Base-by-base conservation (phyloP, 768 basidiomycete genomes). In the Thelephora aurantiotincta region DNA sequence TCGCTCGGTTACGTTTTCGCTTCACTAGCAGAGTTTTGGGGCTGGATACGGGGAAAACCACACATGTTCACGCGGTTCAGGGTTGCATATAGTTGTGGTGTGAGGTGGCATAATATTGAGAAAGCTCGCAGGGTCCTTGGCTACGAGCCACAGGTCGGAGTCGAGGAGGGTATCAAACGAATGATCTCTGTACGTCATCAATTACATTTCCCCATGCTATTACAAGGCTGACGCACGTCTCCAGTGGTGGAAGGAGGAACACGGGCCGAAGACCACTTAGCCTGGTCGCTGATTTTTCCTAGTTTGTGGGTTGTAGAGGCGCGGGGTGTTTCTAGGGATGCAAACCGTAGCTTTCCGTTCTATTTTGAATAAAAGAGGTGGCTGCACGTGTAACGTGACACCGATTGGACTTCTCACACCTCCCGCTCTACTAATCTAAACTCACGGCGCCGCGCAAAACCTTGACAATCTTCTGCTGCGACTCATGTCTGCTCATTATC, bases 41-140 rank as follows among this genome's bases (percentile, higher is more conserved):
- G 76, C 11, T 81, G 77, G 72, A 48, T 91, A 35, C 66, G 71
- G 2, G 87, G 91, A 7, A 83, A 78, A 61, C 80, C 88, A 58
- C 79, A 89, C 11, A 78, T 81, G 14, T 88, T 99, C 57, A 98
- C 92, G 16, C 71, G 72, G 49, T 93, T 79, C 65, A 79, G 87
- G 53, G 86, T 97, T 20, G 74, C 76, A 16, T 91, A 79, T 60
- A 80, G 76, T 45, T 87, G 82, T 59, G 80, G 79, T 37, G 73
- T 73, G 47, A 72, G 92, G 52, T 97, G 82, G 70, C 85, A 93
- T 64, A 94, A 96, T 58, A 90, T 93, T 42, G 96, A 98, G 65
- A 92, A 85, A 67, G 85, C 94, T 9, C 70, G 92, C 55, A 68
- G 91, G 50, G 74, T 98, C 51, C 68, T 99, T 36, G 93, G 91